These are phyloP conservation scores for Anastatica hierochuntica DNA, from an alignment of 345 rosid species.

Conservation along the genomic window DNA sequence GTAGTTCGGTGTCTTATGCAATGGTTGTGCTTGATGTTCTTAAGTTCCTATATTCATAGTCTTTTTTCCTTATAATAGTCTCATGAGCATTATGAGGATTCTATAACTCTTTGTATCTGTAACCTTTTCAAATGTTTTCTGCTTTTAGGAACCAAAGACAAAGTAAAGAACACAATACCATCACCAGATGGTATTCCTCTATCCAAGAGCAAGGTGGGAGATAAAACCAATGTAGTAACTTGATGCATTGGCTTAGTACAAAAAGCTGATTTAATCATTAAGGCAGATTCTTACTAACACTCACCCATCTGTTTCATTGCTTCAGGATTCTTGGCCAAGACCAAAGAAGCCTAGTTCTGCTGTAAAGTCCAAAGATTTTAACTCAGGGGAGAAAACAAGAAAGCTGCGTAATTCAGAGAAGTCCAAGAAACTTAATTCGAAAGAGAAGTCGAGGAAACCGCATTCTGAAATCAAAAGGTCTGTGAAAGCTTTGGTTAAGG, in stretches of 20 bases:
- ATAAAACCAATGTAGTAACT: constrained; percentile 13
- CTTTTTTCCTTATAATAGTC: too few relatives aligned
- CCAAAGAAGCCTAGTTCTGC: constrained; percentile 24
- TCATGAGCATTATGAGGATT: too few relatives aligned
- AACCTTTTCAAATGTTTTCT: too few relatives aligned
- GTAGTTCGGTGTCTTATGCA: too few relatives aligned
- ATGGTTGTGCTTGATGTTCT: too few relatives aligned
- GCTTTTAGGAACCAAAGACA: constrained; percentile 23
- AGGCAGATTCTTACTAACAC: too few relatives aligned
- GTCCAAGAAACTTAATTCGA: constrained; percentile 19
- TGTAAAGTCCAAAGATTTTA: too few relatives aligned
- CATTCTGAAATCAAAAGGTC: constrained; percentile 35
- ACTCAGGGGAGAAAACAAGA: too few relatives aligned
- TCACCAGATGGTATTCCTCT: constrained; percentile 3
- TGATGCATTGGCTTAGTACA: neutral
- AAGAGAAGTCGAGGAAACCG: constrained; percentile 21
- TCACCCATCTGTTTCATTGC: neutral
- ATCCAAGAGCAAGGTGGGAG: constrained; percentile 15
- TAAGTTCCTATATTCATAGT: too few relatives aligned
- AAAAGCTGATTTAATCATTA: too few relatives aligned
- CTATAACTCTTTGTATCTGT: too few relatives aligned
- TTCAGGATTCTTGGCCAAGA: constrained; percentile 13
- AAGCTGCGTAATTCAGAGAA: too few relatives aligned
- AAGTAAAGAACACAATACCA: constrained; percentile 5
- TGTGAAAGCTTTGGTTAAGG: constrained; percentile 47